phyloP scores from a whole-genome alignment of 2,329 filamentous ascomycete species.

The Curvularia lunata region DNA sequence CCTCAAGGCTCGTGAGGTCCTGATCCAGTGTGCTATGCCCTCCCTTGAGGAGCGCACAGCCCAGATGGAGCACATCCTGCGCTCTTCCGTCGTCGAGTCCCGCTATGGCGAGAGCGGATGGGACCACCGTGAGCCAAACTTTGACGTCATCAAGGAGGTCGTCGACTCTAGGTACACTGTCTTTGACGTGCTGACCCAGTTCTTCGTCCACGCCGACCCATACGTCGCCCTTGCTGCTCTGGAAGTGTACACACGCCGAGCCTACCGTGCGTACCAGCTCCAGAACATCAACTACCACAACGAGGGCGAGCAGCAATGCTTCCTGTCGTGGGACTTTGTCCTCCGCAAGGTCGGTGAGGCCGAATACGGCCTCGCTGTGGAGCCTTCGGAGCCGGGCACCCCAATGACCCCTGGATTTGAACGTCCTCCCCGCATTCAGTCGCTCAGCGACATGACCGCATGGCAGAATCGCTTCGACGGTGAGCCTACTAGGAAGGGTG shows the following conservation, averaged over 20 bases:
- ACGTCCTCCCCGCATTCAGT: slow-evolving; percentile 78
- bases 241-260: slow-evolving; percentile 94
- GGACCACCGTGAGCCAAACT: slow-evolving; percentile 91
- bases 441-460: slow-evolving; percentile 96
- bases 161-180: slow-evolving; percentile 99
- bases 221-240: slow-evolving; percentile 94
- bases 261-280: slow-evolving; percentile 93
- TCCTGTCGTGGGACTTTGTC: slow-evolving; percentile 93
- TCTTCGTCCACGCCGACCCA: slow-evolving; percentile 92
- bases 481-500: slow-evolving; percentile 87
- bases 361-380: slow-evolving; percentile 82
- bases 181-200: slow-evolving; percentile 91
- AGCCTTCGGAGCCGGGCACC: slow-evolving; percentile 78
- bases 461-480: slow-evolving; percentile 71
- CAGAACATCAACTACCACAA: slow-evolving; percentile 89
- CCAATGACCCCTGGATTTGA: slow-evolving; percentile 71
- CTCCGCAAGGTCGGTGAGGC: slow-evolving; percentile 91
- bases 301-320: slow-evolving; percentile 75
- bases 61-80: slow-evolving; percentile 98
- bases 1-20: slow-evolving; percentile 93
- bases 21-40: slow-evolving; percentile 95
- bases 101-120: slow-evolving; percentile 95
- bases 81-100: slow-evolving; percentile 94
- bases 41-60: slow-evolving; percentile 92
- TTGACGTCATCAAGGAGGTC: slow-evolving; percentile 93